A percentile compares a stretch with the other conserved stretches of the same genome.
Evolutionary conservation across 345 rosid genomes (phyloP).

Genomic region (Erysimum cheiranthoides): DNA sequence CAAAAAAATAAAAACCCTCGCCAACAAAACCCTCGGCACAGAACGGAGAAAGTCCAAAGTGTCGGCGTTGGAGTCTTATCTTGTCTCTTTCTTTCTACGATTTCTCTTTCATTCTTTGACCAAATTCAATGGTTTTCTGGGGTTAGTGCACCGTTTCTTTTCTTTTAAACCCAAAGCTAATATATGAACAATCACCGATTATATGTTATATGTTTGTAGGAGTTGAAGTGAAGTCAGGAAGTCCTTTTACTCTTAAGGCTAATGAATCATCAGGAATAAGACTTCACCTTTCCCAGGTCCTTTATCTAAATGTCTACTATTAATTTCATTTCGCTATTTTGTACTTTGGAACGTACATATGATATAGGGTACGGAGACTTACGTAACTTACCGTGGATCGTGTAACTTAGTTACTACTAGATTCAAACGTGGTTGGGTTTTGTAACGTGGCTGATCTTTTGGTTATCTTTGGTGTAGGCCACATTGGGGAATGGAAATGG

Average conservation of each 20-base stretch:
- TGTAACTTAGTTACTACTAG: not conserved
- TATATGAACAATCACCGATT: conserved; percentile 5
- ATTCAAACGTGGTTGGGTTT: not conserved
- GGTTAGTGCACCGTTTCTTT: conserved; percentile 27
- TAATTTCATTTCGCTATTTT: not conserved
- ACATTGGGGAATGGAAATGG: conserved; percentile 64
- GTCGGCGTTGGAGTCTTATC: conserved; percentile 12
- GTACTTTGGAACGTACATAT: not conserved
- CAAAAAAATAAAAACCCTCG: conserved; percentile 32
- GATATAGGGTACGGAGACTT: not conserved
- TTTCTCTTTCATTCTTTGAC: conserved; percentile 2
- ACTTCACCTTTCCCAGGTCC: conserved; percentile 76
- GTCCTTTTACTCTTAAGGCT: conserved; percentile 55
- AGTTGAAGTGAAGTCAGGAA: conserved; percentile 68
- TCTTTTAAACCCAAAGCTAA: not conserved
- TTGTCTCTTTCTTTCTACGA: not conserved
- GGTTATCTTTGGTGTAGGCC: conserved; percentile 50
- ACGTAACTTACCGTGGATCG: not conserved
- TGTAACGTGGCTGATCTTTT: conserved; percentile 6
- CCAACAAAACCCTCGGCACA: conserved; percentile 1
- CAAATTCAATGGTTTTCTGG: conserved; percentile 37
- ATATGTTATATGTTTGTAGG: conserved; percentile 51
- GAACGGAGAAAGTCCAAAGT: not conserved
- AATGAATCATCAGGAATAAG: conserved; percentile 41
- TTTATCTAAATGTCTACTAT: not conserved